Evolutionary conservation across 495 filamentous ascomycete species (phyloP), one percentile per base, ranked within the genome.

Genomic region (Penicillium malachiteum): DNA sequence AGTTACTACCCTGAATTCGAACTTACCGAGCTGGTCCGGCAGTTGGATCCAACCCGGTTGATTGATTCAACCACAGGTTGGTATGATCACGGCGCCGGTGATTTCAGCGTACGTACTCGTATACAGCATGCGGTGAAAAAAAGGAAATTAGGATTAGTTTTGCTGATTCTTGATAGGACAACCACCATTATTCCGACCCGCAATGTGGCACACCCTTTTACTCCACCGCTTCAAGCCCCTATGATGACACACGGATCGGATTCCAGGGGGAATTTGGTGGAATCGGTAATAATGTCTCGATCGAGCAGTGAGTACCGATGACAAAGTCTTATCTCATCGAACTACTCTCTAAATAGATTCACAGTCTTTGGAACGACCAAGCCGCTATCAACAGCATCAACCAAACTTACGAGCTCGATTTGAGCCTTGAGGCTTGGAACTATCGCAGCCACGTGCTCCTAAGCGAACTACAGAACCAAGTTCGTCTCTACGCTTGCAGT

Each of bases 181-280:
- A 87, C 58, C 85, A 89, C 59, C 84, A 89, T 63, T 89, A 89
- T 63, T 81, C 85, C 3, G 83, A 86, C 58, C 83, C 86, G 0
- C 85, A 88, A 67, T 89, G 86, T 52, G 86, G 86, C 14, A 81
- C 83, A 0, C 86, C 86, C 0, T 86, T 79, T 62, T 85, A 82
- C 65, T 86, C 83, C 3, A 71, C 67, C 35, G 52, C 63, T 2
- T 82, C 80, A 0, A 74, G 73, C 7, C 84, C 84, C 1, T 85
- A 85, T 56, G 84, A 88, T 58, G 67, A 75, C 9, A 69, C 56
- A 12, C 78, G 85, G 0, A 86, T 89, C 39, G 85, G 81, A 3
- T 75, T 88, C 62, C 85, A 87, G 51, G 86, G 86, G 16, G 85
- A 89, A 57, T 89, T 86, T 40, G 86, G 85, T 8, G 86, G 86